Conservation (phyloP, 495 filamentous ascomycete species). For the Tricharina praecox region DNA sequence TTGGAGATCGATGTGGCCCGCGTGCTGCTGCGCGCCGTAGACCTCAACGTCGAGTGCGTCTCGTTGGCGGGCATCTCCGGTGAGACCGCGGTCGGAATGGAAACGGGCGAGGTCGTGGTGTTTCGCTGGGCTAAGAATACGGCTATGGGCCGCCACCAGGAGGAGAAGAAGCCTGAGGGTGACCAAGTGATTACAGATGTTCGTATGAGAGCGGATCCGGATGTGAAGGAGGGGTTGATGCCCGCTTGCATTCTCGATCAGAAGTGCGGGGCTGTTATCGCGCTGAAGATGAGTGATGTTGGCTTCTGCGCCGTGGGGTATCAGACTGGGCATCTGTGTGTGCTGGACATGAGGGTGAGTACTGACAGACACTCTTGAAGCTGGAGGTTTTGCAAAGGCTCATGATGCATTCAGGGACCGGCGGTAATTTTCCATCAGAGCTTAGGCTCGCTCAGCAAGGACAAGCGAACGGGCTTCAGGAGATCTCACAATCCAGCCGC, state of each 20-base stretch:
- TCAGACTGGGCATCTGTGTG: constrained; percentile 55
- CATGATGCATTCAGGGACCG: constrained; percentile 44
- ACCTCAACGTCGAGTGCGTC: constrained; percentile 56
- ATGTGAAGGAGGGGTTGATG: constrained; percentile 62
- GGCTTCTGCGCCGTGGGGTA: constrained; percentile 82
- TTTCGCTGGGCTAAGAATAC: constrained; percentile 68
- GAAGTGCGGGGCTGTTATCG: constrained; percentile 60
- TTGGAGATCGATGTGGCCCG: constrained; percentile 73
- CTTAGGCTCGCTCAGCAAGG: constrained; percentile 48
- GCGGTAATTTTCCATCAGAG: constrained; percentile 62
- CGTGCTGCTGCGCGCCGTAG: constrained; percentile 64
- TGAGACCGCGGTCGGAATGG: constrained; percentile 70
- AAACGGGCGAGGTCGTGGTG: constrained; percentile 63
- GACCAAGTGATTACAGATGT: constrained; percentile 45
- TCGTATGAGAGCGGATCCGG: constrained; percentile 54
- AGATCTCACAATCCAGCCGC: constrained; percentile 29
- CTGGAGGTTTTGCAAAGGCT: too few species aligned
- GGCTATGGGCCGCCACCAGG: constrained; percentile 30
- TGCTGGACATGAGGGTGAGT: constrained; percentile 50
- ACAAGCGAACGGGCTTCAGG: constrained; percentile 49
- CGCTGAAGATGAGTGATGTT: constrained; percentile 67
- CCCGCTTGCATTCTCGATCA: constrained; percentile 68
- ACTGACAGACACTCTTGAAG: too few species aligned
- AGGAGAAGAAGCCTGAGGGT: constrained; percentile 11
- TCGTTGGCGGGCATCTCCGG: constrained; percentile 59